Evolutionary conservation across 352 stramenopile genomes (phyloP), one percentile per base, ranked within the genome.

Genomic region (Pythium dissimile): DNA sequence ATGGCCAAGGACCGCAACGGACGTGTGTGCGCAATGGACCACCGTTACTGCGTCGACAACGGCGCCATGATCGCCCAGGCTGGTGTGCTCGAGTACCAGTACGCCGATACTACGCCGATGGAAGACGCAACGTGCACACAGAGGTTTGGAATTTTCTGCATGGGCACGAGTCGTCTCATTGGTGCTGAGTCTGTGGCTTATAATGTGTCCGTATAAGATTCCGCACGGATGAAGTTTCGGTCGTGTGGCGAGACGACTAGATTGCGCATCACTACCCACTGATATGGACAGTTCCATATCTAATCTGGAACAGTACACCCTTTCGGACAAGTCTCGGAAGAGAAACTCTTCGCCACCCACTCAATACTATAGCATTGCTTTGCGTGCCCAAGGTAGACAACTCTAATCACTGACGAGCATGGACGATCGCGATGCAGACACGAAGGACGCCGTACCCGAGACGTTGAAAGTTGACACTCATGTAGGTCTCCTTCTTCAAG

Each of bases 1-100:
- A 99, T 99, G 98, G 93, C 95, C 9, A 73, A 86, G 54, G 95
- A 99, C 35, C 80, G 98, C 41, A 93, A 95, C 45, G 97, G 95
- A 15, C 84, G 73, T 6, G 76, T 99, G 4, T 99, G 95, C 55
- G 94, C 90, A 9, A 99, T 99, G 97, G 97, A 99, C 75, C 89
- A 99, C 44, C 88, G 92, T 55, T 99, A 99, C 83, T 99, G 97
- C 66, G 98, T 99, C 64, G 98, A 99, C 77, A 99, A 99, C 71
- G 98, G 98, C 8, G 97, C 96, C 7, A 99, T 99, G 98, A 99
- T 99, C 71, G 97, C 97, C 23, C 97, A 99, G 76, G 98, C 97
- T 16, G 98, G 97, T 20, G 97, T 99, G 15, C 89, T 99, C 42
- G 85, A 97, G 50, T 98, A 98, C 59, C 94, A 99, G 71, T 96